phyloP scores from a whole-genome alignment of 768 basidiomycete genomes.

The Trametes sanguinea region DNA sequence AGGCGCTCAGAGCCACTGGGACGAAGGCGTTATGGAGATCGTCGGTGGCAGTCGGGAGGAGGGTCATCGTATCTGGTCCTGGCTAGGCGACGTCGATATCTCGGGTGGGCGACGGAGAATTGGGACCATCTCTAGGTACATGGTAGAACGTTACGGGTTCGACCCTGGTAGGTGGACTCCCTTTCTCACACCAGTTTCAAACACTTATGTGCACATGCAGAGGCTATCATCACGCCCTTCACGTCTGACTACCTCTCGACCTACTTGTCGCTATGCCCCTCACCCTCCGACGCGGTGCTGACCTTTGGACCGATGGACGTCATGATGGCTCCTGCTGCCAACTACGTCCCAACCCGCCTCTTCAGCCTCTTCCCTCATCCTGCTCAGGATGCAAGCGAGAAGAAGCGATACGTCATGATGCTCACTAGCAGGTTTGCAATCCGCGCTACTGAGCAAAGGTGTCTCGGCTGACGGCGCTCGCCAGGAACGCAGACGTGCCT shows the following conservation, averaged over 20 bases:
- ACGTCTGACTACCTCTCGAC: slow-evolving; percentile 74
- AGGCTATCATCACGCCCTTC: slow-evolving; percentile 74
- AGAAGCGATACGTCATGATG: slow-evolving; percentile 71
- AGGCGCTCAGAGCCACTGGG: slow-evolving; percentile 55
- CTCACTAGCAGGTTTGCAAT: slow-evolving; percentile 62
- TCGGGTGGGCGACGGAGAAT: slow-evolving; percentile 63
- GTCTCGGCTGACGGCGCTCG: not conserved
- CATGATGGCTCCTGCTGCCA: slow-evolving; percentile 72
- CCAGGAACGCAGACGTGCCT: slow-evolving; percentile 81
- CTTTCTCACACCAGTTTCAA: not conserved
- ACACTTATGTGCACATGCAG: slow-evolving; percentile 36
- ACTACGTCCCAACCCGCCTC: slow-evolving; percentile 72
- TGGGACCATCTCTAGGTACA: slow-evolving; percentile 70
- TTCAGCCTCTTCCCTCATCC: slow-evolving; percentile 81
- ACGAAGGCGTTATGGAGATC: slow-evolving; percentile 75
- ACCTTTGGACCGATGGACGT: slow-evolving; percentile 82
- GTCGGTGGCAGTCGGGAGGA: slow-evolving; percentile 77
- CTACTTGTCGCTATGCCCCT: slow-evolving; percentile 77
- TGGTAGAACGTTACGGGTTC: slow-evolving; percentile 81
- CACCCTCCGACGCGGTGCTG: slow-evolving; percentile 71
- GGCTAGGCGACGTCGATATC: slow-evolving; percentile 82
- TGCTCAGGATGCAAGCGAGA: slow-evolving; percentile 73
- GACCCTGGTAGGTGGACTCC: slow-evolving; percentile 54
- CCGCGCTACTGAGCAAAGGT: not conserved
- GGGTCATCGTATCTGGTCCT: slow-evolving; percentile 67